These are phyloP conservation scores for Leishmania aethiopica DNA, from an alignment of 208 protist species.

Conservation along the genomic window DNA sequence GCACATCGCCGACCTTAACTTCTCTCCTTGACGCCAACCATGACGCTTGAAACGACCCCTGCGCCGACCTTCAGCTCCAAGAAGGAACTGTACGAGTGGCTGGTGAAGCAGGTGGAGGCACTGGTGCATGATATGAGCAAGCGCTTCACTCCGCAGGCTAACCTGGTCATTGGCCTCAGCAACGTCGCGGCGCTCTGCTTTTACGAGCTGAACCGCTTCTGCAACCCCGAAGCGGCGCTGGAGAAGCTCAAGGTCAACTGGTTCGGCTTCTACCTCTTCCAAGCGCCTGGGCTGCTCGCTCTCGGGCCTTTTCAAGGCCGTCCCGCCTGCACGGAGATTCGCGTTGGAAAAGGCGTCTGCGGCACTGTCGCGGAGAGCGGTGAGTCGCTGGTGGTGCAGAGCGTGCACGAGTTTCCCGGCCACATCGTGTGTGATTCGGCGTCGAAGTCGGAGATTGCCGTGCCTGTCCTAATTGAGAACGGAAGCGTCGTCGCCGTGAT, in stretches of 20 bases:
- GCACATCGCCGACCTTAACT: background rate
- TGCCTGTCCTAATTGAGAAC: conserved; percentile 74
- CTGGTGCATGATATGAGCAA: conserved; percentile 51
- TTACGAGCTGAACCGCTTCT: conserved; percentile 72
- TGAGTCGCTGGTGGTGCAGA: conserved; percentile 60
- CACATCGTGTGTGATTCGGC: conserved; percentile 95
- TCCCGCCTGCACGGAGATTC: conserved; percentile 89
- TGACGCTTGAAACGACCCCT: conserved; percentile 21
- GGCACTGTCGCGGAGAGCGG: conserved; percentile 63
- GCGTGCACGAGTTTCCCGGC: conserved; percentile 93
- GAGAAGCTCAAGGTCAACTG: conserved; percentile 82
- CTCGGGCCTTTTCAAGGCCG: conserved; percentile 95
- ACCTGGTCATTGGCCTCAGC: conserved; percentile 64
- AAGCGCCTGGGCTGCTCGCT: conserved; percentile 69
- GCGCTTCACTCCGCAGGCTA: conserved; percentile 59
- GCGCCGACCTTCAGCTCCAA: conserved; percentile 52
- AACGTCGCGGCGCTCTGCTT: conserved; percentile 87
- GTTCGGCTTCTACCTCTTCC: conserved; percentile 94
- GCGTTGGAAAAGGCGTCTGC: conserved; percentile 90
- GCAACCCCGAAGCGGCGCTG: conserved; percentile 48
- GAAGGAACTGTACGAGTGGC: conserved; percentile 63
- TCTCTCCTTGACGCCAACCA: background rate
- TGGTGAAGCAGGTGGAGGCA: conserved; percentile 47
- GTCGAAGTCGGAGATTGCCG: conserved; percentile 92
- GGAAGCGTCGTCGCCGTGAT: conserved; percentile 77